These are phyloP conservation scores for Podospora tetraspora DNA, from an alignment of 495 filamentous ascomycete species.

Conservation along the genomic window DNA sequence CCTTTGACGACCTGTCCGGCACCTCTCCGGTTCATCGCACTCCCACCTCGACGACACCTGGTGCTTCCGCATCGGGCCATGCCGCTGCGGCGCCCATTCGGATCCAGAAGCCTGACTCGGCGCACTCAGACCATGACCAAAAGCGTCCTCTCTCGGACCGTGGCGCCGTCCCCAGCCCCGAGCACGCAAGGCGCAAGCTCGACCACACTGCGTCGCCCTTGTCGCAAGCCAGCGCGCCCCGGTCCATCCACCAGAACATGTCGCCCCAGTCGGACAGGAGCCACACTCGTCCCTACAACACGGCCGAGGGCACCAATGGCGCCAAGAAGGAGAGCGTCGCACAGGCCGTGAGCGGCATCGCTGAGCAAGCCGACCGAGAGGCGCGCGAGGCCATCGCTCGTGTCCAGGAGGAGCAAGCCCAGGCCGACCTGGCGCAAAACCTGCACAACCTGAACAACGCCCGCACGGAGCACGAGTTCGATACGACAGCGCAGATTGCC, in stretches of 20 bases:
- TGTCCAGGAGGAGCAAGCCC: conserved; percentile 47
- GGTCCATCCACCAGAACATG: conserved; percentile 3
- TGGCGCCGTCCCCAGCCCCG: conserved; percentile 36
- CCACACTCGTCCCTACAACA: conserved; percentile 5
- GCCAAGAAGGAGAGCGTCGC: conserved; percentile 60
- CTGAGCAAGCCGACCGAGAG: conserved; percentile 61
- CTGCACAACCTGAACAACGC: conserved; percentile 39
- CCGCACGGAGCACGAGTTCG: conserved; percentile 42
- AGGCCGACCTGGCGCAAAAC: conserved; percentile 43
- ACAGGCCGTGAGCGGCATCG: conserved; percentile 64
- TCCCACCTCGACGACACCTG: conserved; percentile 40
- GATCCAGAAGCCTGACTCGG: conserved; percentile 34
- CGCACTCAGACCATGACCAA: conserved; percentile 29
- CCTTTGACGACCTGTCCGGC: conserved; percentile 30
- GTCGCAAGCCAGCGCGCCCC: conserved; percentile 16
- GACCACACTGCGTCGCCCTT: conserved; percentile 37
- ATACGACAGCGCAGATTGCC: conserved; percentile 38
- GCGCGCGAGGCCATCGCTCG: conserved; percentile 60
- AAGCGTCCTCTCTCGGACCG: conserved; percentile 38
- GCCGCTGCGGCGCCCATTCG: conserved; percentile 29
- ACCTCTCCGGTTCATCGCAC: conserved; percentile 35
- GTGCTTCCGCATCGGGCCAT: conserved; percentile 25
- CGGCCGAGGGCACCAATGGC: not conserved
- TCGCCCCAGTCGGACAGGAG: conserved; percentile 19
- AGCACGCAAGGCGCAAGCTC: conserved; percentile 40